Conservation (phyloP, 106 monocot genomes). For the Dioscorea dumetorum region DNA sequence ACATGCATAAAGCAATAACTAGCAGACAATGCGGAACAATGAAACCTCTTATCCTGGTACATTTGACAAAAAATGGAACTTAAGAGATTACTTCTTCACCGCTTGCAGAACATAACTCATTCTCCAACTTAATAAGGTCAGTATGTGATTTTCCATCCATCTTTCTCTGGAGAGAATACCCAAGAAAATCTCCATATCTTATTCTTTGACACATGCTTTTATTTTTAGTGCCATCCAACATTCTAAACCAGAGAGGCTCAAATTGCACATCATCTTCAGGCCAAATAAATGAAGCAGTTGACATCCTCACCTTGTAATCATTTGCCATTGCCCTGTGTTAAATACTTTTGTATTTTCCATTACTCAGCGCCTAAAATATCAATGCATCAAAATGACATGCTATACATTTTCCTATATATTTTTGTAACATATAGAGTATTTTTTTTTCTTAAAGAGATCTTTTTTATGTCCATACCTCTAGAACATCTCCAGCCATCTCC, state of each 20-base stretch:
- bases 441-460: neutral
- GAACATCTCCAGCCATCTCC: constrained; percentile 13
- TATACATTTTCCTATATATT: too few species aligned
- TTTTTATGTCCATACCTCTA: constrained; percentile 10
- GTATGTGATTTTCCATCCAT: constrained; percentile 22
- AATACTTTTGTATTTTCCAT: constrained; percentile 29
- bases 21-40: too few species aligned
- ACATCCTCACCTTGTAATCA: constrained; percentile 20
- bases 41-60: too few species aligned
- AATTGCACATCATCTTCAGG: constrained; percentile 20
- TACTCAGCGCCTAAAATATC: neutral
- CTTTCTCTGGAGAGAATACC: constrained; percentile 9
- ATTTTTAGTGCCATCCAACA: constrained; percentile 2
- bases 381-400: neutral
- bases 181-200: constrained; percentile 13
- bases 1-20: too few species aligned
- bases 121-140: neutral
- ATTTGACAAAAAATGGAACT: too few species aligned
- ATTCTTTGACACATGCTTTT: constrained; percentile 16
- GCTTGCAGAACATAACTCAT: neutral
- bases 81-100: too few species aligned
- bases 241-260: constrained; percentile 17
- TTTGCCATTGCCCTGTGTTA: constrained; percentile 24
- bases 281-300: constrained; percentile 13
- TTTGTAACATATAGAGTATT: too few species aligned